These are phyloP conservation scores for Coemansia sp. DNA, from an alignment of 192 early-diverging fungal genomes.

Conservation along the genomic window DNA sequence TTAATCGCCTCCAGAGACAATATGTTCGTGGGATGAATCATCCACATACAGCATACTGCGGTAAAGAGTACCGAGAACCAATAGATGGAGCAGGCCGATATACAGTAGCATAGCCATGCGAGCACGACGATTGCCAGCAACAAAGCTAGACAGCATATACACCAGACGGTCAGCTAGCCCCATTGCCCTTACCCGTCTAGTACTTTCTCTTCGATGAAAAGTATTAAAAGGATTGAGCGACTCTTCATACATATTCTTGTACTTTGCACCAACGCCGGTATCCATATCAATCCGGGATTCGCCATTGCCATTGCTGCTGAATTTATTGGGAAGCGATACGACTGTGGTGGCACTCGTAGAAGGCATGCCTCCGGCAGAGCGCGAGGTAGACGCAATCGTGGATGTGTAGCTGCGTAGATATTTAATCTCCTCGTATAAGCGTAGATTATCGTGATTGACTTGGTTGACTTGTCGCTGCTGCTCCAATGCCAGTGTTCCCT, in stretches of 20 bases:
- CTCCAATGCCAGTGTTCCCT: slow-evolving; percentile 52
- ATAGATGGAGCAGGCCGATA: slow-evolving; percentile 63
- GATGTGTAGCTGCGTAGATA: slow-evolving; percentile 76
- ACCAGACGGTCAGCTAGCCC: slow-evolving; percentile 73
- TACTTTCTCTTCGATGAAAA: slow-evolving; percentile 76
- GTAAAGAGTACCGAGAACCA: slow-evolving; percentile 76
- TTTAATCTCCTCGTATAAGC: slow-evolving; percentile 86
- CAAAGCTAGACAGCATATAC: slow-evolving; percentile 43
- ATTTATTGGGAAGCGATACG: slow-evolving; percentile 41
- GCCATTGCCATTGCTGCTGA: slow-evolving; percentile 10
- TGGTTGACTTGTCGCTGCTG: slow-evolving; percentile 63
- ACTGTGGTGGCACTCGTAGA: slow-evolving; percentile 13
- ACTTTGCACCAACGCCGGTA: slow-evolving; percentile 60
- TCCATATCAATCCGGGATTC: slow-evolving; percentile 17
- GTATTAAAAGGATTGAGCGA: slow-evolving; percentile 85
- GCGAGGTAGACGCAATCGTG: slow-evolving; percentile 9
- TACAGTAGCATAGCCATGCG: slow-evolving; percentile 18
- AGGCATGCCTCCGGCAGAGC: slow-evolving; percentile 10
- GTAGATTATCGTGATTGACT: slow-evolving; percentile 80
- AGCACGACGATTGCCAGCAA: slow-evolving; percentile 35
- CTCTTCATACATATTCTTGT: slow-evolving; percentile 81
- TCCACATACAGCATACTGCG: slow-evolving; percentile 29
- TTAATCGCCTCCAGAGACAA: too few relatives aligned
- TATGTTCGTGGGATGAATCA: neutral
- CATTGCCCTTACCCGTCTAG: slow-evolving; percentile 67